Conservation (phyloP, 2,329 filamentous ascomycete species). For the Fusarium nematophilum region DNA sequence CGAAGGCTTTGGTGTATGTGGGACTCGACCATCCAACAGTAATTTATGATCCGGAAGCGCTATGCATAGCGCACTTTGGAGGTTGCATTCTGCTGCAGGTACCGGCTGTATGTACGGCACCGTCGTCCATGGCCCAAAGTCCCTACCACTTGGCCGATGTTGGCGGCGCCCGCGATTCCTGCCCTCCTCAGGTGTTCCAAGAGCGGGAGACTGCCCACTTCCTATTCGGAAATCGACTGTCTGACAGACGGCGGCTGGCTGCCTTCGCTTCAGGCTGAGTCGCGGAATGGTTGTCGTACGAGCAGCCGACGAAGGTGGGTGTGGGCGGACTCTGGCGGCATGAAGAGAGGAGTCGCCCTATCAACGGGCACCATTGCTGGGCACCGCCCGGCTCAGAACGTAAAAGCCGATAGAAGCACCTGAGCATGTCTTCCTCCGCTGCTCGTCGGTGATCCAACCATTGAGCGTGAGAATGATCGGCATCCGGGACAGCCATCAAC, state of each 20-base stretch:
- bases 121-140: not conserved
- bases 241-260: slow-evolving; percentile 22
- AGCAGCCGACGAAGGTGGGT: slow-evolving; percentile 32
- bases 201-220: slow-evolving; percentile 17
- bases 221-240: slow-evolving; percentile 19
- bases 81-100: slow-evolving; percentile 41
- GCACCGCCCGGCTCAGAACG: not conserved
- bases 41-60: slow-evolving; percentile 9
- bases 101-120: slow-evolving; percentile 22
- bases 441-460: too few relatives aligned
- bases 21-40: slow-evolving; percentile 7
- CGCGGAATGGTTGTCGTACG: slow-evolving; percentile 36
- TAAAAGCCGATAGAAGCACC: slow-evolving; percentile 5
- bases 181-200: not conserved
- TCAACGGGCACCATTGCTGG: slow-evolving; percentile 10
- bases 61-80: slow-evolving; percentile 21
- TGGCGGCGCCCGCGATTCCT: not conserved
- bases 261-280: slow-evolving; percentile 32
- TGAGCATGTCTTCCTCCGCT: slow-evolving; percentile 5
- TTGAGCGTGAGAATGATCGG: slow-evolving; percentile 26
- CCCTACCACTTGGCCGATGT: slow-evolving; percentile 3
- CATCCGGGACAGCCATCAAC: slow-evolving; percentile 22
- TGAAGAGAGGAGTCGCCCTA: slow-evolving; percentile 27
- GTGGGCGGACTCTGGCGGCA: slow-evolving; percentile 19
- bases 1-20: slow-evolving; percentile 4